These are phyloP conservation scores for Boletellus dicymbophilus DNA, from an alignment of 1,284 basidiomycete species.

Conservation along the genomic window DNA sequence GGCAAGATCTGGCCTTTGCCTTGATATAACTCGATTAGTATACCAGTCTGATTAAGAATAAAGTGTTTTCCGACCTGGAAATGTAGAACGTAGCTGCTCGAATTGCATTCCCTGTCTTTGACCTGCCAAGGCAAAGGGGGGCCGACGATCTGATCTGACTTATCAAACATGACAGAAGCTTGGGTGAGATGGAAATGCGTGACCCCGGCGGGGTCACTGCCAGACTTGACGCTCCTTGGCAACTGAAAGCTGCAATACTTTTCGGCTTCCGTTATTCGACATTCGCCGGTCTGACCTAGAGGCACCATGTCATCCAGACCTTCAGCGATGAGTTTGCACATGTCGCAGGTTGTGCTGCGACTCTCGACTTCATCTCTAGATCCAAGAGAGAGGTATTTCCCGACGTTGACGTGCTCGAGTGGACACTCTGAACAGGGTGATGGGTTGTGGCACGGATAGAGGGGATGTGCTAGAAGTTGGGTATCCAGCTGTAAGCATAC, in stretches of 20 bases:
- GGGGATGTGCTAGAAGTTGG: neutral
- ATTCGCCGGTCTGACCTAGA: constrained; percentile 8
- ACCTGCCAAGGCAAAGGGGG: constrained; percentile 16
- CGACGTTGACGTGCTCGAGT: neutral
- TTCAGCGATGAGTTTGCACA: constrained; percentile 18
- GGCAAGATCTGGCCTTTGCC: constrained; percentile 2
- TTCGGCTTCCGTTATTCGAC: neutral
- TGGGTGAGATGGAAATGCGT: constrained; percentile 21
- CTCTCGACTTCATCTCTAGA: constrained; percentile 17
- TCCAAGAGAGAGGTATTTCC: constrained; percentile 8
- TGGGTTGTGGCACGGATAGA: neutral
- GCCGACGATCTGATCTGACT: neutral
- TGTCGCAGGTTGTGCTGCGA: constrained; percentile 9
- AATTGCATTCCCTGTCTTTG: neutral
- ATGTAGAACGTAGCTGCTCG: constrained; percentile 1
- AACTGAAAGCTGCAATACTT: constrained; percentile 13
- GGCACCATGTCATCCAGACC: constrained; percentile 16
- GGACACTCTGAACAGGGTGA: neutral
- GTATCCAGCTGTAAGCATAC: neutral
- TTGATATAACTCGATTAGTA: constrained; percentile 8
- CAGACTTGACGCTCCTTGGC: constrained; percentile 1
- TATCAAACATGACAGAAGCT: constrained; percentile 8
- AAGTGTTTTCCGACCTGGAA: constrained; percentile 13
- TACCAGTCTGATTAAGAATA: neutral
- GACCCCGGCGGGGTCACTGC: constrained; percentile 10